Evolutionary conservation across 2,329 filamentous ascomycete genomes (phyloP).

Genomic region (Hirsutella rhossiliensis): DNA sequence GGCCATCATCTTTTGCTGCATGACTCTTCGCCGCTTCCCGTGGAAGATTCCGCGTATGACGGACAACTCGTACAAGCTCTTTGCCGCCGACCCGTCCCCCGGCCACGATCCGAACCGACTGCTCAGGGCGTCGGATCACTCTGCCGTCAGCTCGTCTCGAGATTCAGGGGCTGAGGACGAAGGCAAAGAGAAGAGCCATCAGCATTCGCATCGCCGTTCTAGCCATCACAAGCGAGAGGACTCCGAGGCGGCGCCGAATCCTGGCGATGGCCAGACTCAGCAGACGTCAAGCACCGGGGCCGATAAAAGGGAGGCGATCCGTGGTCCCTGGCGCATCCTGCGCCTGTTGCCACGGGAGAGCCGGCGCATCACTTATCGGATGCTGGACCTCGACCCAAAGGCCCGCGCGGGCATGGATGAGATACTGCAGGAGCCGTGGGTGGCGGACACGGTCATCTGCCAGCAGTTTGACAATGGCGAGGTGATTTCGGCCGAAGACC

Average conservation of each 20-base stretch:
- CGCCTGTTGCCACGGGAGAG: conserved; percentile 81
- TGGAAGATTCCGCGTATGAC: conserved; percentile 91
- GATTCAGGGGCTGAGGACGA: conserved; percentile 26
- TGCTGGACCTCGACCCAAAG: conserved; percentile 81
- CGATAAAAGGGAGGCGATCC: conserved; percentile 66
- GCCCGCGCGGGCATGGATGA: conserved; percentile 76
- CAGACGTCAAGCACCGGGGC: conserved; percentile 7
- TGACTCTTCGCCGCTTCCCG: conserved; percentile 87
- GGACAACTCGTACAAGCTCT: conserved; percentile 92
- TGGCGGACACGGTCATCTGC: conserved; percentile 75
- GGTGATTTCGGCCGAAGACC: conserved; percentile 61
- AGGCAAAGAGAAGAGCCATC: conserved; percentile 13
- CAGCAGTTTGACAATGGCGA: conserved; percentile 60
- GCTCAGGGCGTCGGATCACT: conserved; percentile 31
- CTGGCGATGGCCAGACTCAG: conserved; percentile 4
- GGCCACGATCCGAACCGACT: conserved; percentile 50
- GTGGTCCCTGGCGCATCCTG: conserved; percentile 83
- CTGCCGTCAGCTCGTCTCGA: conserved; percentile 24
- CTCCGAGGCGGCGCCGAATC: conserved; percentile 4
- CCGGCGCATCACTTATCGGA: conserved; percentile 76
- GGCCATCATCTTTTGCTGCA: conserved; percentile 97
- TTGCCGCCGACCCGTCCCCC: conserved; percentile 73
- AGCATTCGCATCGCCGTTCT: conserved; percentile 2
- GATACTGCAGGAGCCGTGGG: conserved; percentile 80
- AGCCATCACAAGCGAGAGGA: conserved; percentile 2